Percentiles rank a stretch among this genome's conserved stretches.
Conservation (phyloP, 2,329 filamentous ascomycete genomes). For the Coleophoma eucalyptorum region DNA sequence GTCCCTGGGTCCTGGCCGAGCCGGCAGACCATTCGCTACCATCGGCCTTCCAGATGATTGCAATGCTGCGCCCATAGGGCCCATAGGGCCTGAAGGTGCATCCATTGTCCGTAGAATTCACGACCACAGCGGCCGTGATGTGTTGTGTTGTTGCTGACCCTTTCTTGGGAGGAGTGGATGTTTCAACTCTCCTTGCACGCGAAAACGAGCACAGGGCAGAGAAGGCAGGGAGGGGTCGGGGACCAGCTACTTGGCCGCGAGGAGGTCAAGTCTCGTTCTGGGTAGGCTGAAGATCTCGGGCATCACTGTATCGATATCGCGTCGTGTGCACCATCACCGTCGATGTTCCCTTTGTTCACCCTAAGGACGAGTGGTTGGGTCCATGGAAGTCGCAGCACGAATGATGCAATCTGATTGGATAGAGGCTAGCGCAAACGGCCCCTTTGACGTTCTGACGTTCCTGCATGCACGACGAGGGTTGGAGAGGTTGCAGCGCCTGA, state of each 20-base stretch:
- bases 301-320: not conserved
- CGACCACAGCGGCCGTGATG: not conserved
- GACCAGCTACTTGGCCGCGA: not conserved
- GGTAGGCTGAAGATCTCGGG: not conserved
- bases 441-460: not conserved
- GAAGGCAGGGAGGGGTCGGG: not conserved
- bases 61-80: constrained; percentile 28
- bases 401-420: not conserved
- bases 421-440: not conserved
- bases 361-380: not conserved
- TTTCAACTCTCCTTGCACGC: constrained; percentile 15
- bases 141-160: constrained; percentile 10
- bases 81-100: constrained; percentile 15
- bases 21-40: constrained; percentile 32
- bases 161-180: constrained; percentile 14
- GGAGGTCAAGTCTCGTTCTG: not conserved
- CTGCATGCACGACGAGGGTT: not conserved
- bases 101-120: constrained; percentile 21
- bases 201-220: constrained; percentile 3
- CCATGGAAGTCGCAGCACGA: not conserved
- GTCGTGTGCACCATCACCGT: not conserved
- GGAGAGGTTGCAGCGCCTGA: no score
- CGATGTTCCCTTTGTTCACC: not conserved
- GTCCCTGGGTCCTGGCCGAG: constrained; percentile 30
- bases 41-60: constrained; percentile 33